Evolutionary conservation across 352 stramenopile species (phyloP), one percentile per base, ranked within the genome.

Genomic region (Phytophthora pisi): DNA sequence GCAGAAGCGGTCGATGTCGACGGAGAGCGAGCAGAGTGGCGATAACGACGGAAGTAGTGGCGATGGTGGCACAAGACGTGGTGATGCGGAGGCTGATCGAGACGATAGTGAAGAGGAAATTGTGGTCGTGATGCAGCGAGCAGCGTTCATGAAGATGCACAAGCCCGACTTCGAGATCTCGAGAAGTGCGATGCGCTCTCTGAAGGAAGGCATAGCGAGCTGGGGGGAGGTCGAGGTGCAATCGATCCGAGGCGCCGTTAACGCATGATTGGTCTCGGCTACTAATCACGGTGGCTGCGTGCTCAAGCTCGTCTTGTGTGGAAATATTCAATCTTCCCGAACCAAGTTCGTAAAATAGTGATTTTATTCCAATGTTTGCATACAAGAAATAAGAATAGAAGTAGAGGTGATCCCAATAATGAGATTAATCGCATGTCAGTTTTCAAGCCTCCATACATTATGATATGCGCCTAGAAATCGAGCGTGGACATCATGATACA

Each of bases 51-150:
- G 5, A 10, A 24, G 15, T 40, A 46, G 40, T 28, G 42, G 49
- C 7, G 53, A 36, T 40, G 56, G 15, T 36, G 24, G 26, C 2
- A 23, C 23, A 6, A 30, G 16, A 24, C 34, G 36, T 28, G 46
- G 9, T 38, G 28, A 51, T n/a, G 16, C 34, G 20, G 20, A 47
- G 20, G 5, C 26, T 45, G 43, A 45, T 16, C 28, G 30, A 1
- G 58, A 70, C 1, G 46, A 51, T 1, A 61, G 66, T 10, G 66
- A 59, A 20, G 60, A 77, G 20, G 51, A 75, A 23, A 15, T 71
- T 5, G 70, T 74, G 20, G 71, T 82, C 2, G 58, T 77, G n/a
- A 79, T 79, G 70, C 60, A 66, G 11, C 69, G 69, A 53, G 69
- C 34, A 9, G 56, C 69, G 5, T 73, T 74, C 26, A 51, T 79